Percentiles rank a stretch among this genome's conserved stretches.
Conservation (phyloP, 495 filamentous ascomycete species). For the Penicillium cataractarum region DNA sequence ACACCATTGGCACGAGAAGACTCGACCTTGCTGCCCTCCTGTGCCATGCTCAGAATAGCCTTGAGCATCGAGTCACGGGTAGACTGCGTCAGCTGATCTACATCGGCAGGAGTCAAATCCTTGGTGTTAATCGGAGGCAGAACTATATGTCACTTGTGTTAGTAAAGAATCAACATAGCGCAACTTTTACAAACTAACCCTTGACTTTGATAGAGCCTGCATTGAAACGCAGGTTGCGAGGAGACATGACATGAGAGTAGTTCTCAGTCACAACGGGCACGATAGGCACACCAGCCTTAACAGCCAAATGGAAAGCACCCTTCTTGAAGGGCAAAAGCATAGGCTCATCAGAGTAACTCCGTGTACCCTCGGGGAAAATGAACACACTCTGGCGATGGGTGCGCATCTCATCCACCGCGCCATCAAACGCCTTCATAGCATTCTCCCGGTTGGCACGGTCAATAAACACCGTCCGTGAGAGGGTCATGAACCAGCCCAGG, state of each 20-base stretch:
- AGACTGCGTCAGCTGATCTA: conserved; percentile 72
- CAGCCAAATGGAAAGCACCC: conserved; percentile 93
- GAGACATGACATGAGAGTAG: conserved; percentile 80
- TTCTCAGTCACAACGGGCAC: conserved; percentile 84
- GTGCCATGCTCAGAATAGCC: conserved; percentile 67
- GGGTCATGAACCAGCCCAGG: conserved; percentile 94
- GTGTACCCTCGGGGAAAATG: conserved; percentile 93
- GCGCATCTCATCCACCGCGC: conserved; percentile 79
- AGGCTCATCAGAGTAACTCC: conserved; percentile 82
- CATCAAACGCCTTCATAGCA: conserved; percentile 83
- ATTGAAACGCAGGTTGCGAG: conserved; percentile 69
- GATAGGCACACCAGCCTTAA: conserved; percentile 91
- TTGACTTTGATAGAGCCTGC: conserved; percentile 78
- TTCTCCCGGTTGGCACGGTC: conserved; percentile 80
- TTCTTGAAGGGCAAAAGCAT: conserved; percentile 93
- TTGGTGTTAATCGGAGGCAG: conserved; percentile 85
- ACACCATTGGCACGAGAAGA: conserved; percentile 30
- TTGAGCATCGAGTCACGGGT: conserved; percentile 80
- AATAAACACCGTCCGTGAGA: conserved; percentile 92
- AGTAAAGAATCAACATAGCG: background rate
- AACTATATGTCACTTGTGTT: conserved; percentile 49
- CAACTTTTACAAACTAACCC: conserved; percentile 52
- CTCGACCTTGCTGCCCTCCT: conserved; percentile 29
- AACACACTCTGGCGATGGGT: conserved; percentile 80
- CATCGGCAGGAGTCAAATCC: conserved; percentile 75